Percentiles rank a stretch among this genome's conserved stretches.
These are phyloP conservation scores for Hypoxylon sp. DNA, from an alignment of 2,329 filamentous ascomycete genomes.

Conservation along the genomic window DNA sequence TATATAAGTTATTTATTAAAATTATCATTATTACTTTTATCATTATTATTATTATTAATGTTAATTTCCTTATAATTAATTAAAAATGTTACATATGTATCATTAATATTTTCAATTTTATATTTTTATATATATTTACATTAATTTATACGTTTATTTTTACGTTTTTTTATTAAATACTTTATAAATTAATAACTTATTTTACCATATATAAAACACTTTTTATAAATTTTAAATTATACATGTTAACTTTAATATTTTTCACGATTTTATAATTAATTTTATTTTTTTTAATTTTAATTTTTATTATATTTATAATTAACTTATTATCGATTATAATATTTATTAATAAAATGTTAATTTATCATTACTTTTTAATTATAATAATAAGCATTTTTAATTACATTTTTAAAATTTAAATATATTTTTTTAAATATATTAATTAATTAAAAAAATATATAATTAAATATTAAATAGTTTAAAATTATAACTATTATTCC, in stretches of 20 bases:
- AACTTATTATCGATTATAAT: slow-evolving; percentile 4
- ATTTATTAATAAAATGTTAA: neutral
- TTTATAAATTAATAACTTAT: slow-evolving; percentile 13
- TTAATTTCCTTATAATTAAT: slow-evolving; percentile 8
- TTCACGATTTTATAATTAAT: neutral
- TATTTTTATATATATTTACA: neutral
- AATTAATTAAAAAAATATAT: neutral
- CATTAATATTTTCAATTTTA: neutral
- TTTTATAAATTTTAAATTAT: slow-evolving; percentile 19
- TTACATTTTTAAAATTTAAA: neutral
- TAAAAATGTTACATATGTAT: slow-evolving; percentile 1
- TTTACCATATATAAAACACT: slow-evolving; percentile 14
- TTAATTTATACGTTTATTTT: slow-evolving; percentile 1
- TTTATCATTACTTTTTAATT: slow-evolving; percentile 1
- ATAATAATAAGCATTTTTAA: neutral
- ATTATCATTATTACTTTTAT: neutral
- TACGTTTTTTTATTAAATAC: neutral
- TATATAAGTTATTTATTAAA: neutral
- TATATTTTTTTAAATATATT: slow-evolving; percentile 2
- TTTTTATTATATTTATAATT: neutral
- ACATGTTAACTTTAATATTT: neutral
- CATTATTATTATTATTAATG: neutral
- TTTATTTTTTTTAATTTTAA: neutral
- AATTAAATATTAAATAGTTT: neutral
- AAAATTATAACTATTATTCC: slow-evolving; percentile 7